Evolutionary conservation across 768 basidiomycete genomes (phyloP).

Genomic region (Asterophora parasitica): DNA sequence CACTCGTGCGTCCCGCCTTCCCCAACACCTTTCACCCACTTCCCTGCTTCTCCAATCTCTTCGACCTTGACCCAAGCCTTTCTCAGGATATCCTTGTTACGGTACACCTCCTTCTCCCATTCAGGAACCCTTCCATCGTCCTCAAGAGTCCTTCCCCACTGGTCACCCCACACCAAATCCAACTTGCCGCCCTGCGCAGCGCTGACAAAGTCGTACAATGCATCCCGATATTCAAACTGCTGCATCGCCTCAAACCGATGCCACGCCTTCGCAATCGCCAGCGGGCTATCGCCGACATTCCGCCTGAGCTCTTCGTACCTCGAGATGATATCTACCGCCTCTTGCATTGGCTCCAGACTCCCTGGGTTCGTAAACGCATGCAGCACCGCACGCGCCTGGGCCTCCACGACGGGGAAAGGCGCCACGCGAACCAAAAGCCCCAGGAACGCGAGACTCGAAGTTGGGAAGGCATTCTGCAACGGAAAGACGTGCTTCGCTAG

Average conservation of each 20-base stretch:
- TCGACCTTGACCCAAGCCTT: conserved; percentile 57
- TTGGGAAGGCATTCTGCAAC: conserved; percentile 39
- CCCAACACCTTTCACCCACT: conserved; percentile 64
- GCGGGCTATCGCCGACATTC: conserved; percentile 27
- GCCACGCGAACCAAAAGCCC: conserved; percentile 54
- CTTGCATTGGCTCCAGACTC: conserved; percentile 42
- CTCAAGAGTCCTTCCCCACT: background rate
- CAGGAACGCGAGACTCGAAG: conserved; percentile 57
- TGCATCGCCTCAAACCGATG: conserved; percentile 43
- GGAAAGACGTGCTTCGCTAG: conserved; percentile 71
- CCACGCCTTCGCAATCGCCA: conserved; percentile 51
- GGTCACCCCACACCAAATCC: conserved; percentile 3
- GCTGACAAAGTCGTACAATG: conserved; percentile 42
- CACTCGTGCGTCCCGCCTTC: conserved; percentile 53
- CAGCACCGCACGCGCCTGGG: conserved; percentile 63
- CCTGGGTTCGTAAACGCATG: conserved; percentile 49
- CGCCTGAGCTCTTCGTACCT: conserved; percentile 41
- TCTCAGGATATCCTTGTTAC: conserved; percentile 42
- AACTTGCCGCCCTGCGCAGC: conserved; percentile 18
- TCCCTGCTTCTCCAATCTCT: conserved; percentile 47
- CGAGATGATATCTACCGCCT: conserved; percentile 43
- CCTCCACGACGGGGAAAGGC: conserved; percentile 77
- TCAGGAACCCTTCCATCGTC: conserved; percentile 28
- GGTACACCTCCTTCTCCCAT: conserved; percentile 61
- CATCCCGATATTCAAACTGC: conserved; percentile 68